A percentile compares a stretch with the other conserved stretches of the same genome.
These are phyloP conservation scores for Desmodesmus armatus DNA, from an alignment of 139 green algal species.

Conservation along the genomic window DNA sequence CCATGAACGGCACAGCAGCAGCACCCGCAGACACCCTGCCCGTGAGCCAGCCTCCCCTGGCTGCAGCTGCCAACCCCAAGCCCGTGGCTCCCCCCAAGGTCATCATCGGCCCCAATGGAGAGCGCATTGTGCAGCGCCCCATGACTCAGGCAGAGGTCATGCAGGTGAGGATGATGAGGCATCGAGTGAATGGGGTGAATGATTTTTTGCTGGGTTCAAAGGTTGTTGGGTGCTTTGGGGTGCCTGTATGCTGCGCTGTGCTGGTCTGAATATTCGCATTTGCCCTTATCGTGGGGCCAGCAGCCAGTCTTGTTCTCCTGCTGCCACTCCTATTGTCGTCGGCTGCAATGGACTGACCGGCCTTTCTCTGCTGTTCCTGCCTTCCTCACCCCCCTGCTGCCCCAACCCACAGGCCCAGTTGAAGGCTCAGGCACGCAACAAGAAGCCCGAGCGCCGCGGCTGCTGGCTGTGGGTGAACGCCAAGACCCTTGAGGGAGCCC, in stretches of 20 bases:
- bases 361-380: too few relatives aligned
- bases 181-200: too few relatives aligned
- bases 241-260: neutral
- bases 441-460: slow-evolving; percentile 22
- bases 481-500: slow-evolving; percentile 42
- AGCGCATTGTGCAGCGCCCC: neutral
- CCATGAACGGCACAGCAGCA: neutral
- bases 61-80: neutral
- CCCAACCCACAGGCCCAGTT: neutral
- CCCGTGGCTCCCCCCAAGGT: neutral
- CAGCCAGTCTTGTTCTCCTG: neutral
- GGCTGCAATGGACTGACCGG: neutral
- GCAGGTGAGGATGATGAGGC: too few relatives aligned
- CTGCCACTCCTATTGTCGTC: neutral
- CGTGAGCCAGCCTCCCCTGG: too few relatives aligned
- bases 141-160: neutral
- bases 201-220: too few relatives aligned
- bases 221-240: too few relatives aligned
- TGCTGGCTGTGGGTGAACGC: slow-evolving; percentile 51
- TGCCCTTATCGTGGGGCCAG: too few relatives aligned
- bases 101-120: neutral
- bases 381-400: neutral
- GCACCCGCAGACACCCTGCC: too few relatives aligned
- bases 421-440: neutral
- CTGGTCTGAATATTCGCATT: neutral